Conservation (phyloP, 805 yeast genomes). For the Jamesozyma gamospora region DNA sequence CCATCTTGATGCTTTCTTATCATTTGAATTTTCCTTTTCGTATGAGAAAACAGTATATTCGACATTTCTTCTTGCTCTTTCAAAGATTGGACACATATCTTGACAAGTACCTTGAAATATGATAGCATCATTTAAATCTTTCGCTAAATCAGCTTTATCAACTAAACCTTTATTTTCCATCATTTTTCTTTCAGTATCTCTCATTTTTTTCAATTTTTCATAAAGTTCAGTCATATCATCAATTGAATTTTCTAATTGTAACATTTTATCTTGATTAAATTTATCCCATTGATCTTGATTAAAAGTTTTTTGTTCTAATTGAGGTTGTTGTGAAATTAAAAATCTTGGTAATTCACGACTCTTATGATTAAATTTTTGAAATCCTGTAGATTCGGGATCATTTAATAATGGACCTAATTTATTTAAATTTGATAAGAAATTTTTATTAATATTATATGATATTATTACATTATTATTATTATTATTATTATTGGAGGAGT, state of each 20-base stretch:
- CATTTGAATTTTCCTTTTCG: constrained; percentile 53
- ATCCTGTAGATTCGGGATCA: constrained; percentile 19
- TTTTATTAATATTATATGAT: constrained; percentile 1
- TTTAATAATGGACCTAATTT: constrained; percentile 19
- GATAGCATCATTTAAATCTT: constrained; percentile 81
- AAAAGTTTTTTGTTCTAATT: constrained; percentile 22
- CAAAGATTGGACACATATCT: constrained; percentile 94
- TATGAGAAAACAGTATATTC: constrained; percentile 77
- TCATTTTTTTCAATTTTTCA: constrained; percentile 62
- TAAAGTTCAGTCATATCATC: constrained; percentile 62
- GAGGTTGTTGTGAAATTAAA: constrained; percentile 31
- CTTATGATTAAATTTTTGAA: constrained; percentile 9
- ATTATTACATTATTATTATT: background rate
- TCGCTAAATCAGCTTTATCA: constrained; percentile 75
- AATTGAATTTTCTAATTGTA: constrained; percentile 38
- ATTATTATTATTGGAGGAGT: background rate
- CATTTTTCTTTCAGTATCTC: constrained; percentile 61
- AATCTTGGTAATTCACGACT: constrained; percentile 30
- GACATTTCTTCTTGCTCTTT: constrained; percentile 74
- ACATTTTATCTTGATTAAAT: constrained; percentile 57
- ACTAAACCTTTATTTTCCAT: constrained; percentile 80
- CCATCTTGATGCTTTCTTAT: constrained; percentile 45
- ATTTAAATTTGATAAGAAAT: background rate
- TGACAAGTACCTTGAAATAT: constrained; percentile 76
- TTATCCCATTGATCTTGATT: constrained; percentile 57